Base-by-base conservation (phyloP, 1,139 yeast genomes). In the Blastobotrys aristatus region DNA sequence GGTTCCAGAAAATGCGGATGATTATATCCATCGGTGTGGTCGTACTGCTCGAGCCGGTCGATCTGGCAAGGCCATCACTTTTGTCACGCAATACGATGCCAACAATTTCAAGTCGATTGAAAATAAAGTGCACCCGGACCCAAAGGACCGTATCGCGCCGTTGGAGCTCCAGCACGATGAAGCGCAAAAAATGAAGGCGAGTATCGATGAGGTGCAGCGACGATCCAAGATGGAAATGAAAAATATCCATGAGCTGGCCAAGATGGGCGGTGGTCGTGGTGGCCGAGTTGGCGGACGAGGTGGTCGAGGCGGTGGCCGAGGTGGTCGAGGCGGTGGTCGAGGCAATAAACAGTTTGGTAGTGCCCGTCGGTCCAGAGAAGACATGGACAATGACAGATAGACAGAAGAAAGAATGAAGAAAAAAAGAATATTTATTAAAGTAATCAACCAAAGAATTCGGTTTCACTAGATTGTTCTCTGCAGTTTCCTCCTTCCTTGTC, bases 11-110 rank as follows among this genome's bases (percentile, higher is more conserved):
- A 97, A 94, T 62, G 89, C 97, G n/a, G 94, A 94, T 63, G 95
- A 97, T 1, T 92, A 94, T 60, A 90, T 94, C 57, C 98, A 92
- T 66, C 77, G 98, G 62, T 98, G 92, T 17, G 98, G 98, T 30
- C 82, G 98, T 73, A 92, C 98, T 24, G 98, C 98, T 1, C 83
- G 98, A 67, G 98, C 98, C 0, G 98, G 99, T 7, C 77, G 95
- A 56, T 80, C 95, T 0, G 99, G 99, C 46, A 87, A 85, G 64
- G 88, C 97, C 2, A 76, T 92, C 32, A 86, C 97, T 4, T 73
- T 92, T 50, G 95, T 92, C 24, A 89, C 97, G 1, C 99, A 92
- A 66, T 94, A 92, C 64, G 98, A 92, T 65, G 74, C 92, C 54
- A 97, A 89, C 66, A 71, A 89, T 61, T 86, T 86, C 61, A 72